Percentiles rank a stretch among this genome's conserved stretches.
phyloP scores from a whole-genome alignment of 1,284 basidiomycete genomes.

The Malassezia equina region DNA sequence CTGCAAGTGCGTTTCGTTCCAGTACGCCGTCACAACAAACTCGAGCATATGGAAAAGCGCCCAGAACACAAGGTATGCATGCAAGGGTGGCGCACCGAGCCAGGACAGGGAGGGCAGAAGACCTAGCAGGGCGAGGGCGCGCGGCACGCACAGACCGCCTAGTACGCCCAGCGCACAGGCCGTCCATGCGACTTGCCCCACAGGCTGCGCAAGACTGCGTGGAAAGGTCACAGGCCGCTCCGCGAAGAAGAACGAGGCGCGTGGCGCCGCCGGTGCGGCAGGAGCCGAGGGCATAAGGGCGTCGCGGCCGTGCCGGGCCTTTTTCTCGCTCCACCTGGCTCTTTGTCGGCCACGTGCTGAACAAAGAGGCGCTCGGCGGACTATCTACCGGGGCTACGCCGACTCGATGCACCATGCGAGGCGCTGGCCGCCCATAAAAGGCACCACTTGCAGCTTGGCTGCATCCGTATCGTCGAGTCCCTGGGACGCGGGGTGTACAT shows the following conservation, averaged over 20 bases:
- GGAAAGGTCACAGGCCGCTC: slow-evolving; percentile 5
- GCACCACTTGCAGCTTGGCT: slow-evolving; percentile 57
- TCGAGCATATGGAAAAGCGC: slow-evolving; percentile 78
- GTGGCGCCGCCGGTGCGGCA: neutral
- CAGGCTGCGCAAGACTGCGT: neutral
- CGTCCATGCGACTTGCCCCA: slow-evolving; percentile 6
- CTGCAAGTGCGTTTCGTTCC: slow-evolving; percentile 83
- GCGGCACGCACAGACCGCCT: slow-evolving; percentile 7
- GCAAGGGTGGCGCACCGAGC: slow-evolving; percentile 16
- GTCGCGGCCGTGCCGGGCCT: neutral
- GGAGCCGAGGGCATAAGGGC: neutral
- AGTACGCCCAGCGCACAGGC: slow-evolving; percentile 9
- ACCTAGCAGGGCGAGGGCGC: neutral
- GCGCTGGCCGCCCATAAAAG: slow-evolving; percentile 82
- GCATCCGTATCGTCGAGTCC: slow-evolving; percentile 21
- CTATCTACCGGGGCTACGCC: too few species aligned
- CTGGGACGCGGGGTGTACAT: slow-evolving; percentile 25
- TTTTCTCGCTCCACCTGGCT: neutral
- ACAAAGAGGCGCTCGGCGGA: neutral
- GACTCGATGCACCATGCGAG: slow-evolving; percentile 67
- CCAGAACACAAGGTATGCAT: slow-evolving; percentile 32
- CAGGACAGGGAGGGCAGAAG: neutral
- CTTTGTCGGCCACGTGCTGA: neutral
- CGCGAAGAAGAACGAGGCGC: neutral
- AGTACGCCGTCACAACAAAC: slow-evolving; percentile 87